Conservation (phyloP, 768 basidiomycete species). For the Hericium alpestre region DNA sequence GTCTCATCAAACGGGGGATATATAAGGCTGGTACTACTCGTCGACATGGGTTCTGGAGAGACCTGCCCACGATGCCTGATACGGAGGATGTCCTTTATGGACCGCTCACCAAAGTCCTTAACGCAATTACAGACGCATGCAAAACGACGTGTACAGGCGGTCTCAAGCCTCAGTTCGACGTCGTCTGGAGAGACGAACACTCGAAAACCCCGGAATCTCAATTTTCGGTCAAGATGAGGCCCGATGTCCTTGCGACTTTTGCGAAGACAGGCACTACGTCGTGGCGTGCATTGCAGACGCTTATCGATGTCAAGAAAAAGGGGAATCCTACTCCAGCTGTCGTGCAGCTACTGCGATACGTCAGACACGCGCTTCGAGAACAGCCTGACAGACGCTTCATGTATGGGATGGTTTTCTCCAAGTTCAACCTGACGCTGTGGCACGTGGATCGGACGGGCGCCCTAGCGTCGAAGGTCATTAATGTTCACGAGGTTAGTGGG, state of each 20-base stretch:
- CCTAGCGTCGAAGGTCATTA: not conserved
- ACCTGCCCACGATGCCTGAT: not conserved
- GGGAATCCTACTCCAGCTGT: not conserved
- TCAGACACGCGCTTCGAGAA: not conserved
- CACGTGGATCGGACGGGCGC: not conserved
- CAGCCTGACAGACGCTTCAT: not conserved
- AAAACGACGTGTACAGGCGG: not conserved
- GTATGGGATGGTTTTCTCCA: not conserved
- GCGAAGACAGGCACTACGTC: not conserved
- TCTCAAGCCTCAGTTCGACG: not conserved
- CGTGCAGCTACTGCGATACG: not conserved
- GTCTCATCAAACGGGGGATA: not conserved
- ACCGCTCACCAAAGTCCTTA: not conserved
- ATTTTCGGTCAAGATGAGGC: not conserved
- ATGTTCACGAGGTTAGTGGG: not conserved
- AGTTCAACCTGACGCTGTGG: not conserved
- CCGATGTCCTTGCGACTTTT: not conserved
- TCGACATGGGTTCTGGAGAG: not conserved
- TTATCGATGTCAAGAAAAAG: not conserved
- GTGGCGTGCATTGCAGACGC: not conserved
- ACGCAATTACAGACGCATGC: not conserved
- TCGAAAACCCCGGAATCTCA: not conserved
- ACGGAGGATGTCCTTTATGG: not conserved
- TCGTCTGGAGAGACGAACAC: not conserved
- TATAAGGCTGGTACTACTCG: not conserved